Evolutionary conservation across 805 yeast genomes (phyloP), one percentile per base, ranked within the genome.

Genomic region (Yamadazyma nakazawae): DNA sequence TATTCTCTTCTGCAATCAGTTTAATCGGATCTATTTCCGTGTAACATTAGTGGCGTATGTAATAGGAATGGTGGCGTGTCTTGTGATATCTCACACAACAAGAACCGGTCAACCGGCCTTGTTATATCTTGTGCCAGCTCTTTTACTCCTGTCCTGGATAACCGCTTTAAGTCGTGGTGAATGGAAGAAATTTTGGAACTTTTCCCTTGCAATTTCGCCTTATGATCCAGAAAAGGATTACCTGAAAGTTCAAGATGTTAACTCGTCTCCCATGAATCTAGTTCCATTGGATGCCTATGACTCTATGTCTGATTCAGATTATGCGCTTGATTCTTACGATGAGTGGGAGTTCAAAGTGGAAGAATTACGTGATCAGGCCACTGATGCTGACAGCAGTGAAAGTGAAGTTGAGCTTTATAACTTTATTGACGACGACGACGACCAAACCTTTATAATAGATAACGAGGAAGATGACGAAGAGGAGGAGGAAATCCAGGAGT

Each of bases 21-120:
- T 66, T 57, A 73, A 65, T 54, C 72, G 71, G 35, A 68, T 74
- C 0, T 83, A 80, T 54, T 83, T 82, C 56, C 43, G 39, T 1
- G 53, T 67, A 3, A 68, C 80, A 2, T 18, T 82, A n/a, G 32
- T 69, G 2, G 72, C 79, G 10, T 84, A 84, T 58, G 45, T 63
- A 0, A 5, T 69, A n/a, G 84, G 81, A 0, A 57, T 84, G 34
- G 18, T 60, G 0, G 40, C 56, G 0, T 78, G 88, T 1, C 61
- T 75, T 41, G 53, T 50, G 2, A 76, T 71, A 2, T 59, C 76
- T 42, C 63, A 66, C 28, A 42, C 56, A 3, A 76, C 55, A 50
- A 54, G 71, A 1, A 59, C 56, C 10, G 88, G 82, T 0, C 90
- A 84, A 61, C 90, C 90, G 1, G 89, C 89, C 0, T 63, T 85